These are phyloP conservation scores for Hemileia vastatrix DNA, from an alignment of 1,284 basidiomycete genomes.

Conservation along the genomic window DNA sequence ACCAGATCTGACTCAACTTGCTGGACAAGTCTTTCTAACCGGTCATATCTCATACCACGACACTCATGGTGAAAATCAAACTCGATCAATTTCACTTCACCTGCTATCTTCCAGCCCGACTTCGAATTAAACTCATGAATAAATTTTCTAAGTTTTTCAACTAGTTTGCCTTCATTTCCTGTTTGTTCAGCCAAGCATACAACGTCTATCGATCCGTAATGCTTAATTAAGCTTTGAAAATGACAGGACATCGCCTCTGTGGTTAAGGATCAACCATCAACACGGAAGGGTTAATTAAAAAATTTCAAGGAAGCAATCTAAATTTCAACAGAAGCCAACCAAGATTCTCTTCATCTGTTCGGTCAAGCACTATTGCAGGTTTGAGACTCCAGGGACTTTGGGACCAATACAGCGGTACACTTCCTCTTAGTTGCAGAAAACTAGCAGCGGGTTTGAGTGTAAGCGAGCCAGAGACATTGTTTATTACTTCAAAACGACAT, in stretches of 20 bases:
- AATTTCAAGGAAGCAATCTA: background rate
- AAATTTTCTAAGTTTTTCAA: too few species aligned
- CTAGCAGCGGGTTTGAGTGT: slow-evolving; percentile 44
- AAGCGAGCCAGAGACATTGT: background rate
- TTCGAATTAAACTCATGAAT: too few species aligned
- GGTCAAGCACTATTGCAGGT: slow-evolving; percentile 71
- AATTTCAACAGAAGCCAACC: slow-evolving; percentile 29
- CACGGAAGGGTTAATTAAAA: background rate
- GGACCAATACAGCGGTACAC: slow-evolving; percentile 80
- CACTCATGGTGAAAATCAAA: slow-evolving; percentile 98
- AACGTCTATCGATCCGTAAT: slow-evolving; percentile 6
- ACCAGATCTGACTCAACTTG: slow-evolving; percentile 65
- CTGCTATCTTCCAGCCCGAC: too few species aligned
- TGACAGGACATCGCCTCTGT: slow-evolving; percentile 17
- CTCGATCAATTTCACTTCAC: slow-evolving; percentile 84
- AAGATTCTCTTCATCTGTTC: slow-evolving; percentile 62
- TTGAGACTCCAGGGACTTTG: slow-evolving; percentile 65
- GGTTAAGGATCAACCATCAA: background rate
- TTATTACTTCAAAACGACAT: slow-evolving; percentile 6
- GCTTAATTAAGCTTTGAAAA: background rate
- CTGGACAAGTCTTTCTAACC: too few species aligned
- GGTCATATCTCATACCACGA: slow-evolving; percentile 88
- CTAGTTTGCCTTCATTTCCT: slow-evolving; percentile 15
- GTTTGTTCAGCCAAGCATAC: slow-evolving; percentile 16
- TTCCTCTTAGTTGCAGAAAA: slow-evolving; percentile 79